Evolutionary conservation across 352 stramenopile species (phyloP).

Genomic region (Phytophthora pseudosyringae): DNA sequence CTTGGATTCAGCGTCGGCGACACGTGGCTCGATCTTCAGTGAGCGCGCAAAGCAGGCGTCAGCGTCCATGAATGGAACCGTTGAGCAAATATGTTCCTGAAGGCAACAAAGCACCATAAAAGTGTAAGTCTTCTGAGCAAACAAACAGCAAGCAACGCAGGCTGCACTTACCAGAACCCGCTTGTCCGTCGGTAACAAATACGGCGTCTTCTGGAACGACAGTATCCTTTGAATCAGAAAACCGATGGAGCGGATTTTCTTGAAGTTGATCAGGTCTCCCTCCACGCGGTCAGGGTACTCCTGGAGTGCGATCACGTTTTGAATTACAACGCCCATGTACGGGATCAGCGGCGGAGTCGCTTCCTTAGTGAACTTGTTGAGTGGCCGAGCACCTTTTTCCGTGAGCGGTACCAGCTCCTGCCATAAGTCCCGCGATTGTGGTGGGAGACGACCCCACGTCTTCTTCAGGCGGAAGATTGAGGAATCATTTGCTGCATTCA

Average conservation of each 20-base stretch:
- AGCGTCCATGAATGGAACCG: conserved; percentile 62
- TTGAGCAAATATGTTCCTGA: conserved; percentile 80
- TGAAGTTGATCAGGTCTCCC: conserved; percentile 87
- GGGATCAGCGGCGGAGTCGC: conserved; percentile 71
- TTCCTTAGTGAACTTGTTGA: conserved; percentile 87
- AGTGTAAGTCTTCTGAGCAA: neutral
- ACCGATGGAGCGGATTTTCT: conserved; percentile 85
- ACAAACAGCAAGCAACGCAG: neutral
- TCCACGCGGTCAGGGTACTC: conserved; percentile 84
- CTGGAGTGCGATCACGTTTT: conserved; percentile 85
- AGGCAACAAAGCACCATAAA: conserved; percentile 2
- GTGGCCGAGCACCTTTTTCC: conserved; percentile 76
- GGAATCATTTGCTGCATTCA: conserved; percentile 90
- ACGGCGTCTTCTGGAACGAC: conserved; percentile 77
- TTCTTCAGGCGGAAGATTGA: conserved; percentile 89
- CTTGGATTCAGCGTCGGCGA: conserved; percentile 47
- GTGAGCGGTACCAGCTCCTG: conserved; percentile 85
- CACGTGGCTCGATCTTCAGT: conserved; percentile 82
- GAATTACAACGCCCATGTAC: conserved; percentile 87
- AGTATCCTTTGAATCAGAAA: conserved; percentile 63
- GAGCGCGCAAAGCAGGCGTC: conserved; percentile 85
- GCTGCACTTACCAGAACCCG: conserved; percentile 69
- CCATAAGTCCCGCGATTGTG: conserved; percentile 79
- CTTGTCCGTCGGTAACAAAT: conserved; percentile 81
- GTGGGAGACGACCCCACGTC: conserved; percentile 76